These are phyloP conservation scores for Flaveria ramosissima DNA, from an alignment of 129 eudicot species.

Conservation along the genomic window DNA sequence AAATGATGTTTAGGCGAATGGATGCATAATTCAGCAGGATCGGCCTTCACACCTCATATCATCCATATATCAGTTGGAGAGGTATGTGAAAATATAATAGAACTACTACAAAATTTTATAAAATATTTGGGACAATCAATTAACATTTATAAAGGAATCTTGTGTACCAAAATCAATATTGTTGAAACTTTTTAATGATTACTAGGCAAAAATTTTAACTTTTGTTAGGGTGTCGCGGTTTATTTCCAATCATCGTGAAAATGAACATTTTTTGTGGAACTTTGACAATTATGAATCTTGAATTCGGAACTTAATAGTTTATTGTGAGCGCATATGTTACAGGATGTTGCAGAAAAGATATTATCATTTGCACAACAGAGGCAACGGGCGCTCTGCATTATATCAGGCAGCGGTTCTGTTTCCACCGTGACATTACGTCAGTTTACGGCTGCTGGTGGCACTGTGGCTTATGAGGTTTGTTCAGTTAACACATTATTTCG, in stretches of 20 bases:
- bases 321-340: slow-evolving; percentile 17
- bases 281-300: background rate
- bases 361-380: slow-evolving; percentile 78
- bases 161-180: background rate
- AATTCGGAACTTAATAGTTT: background rate
- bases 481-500: slow-evolving; percentile 8
- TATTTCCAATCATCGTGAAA: background rate
- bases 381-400: slow-evolving; percentile 79
- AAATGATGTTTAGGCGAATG: slow-evolving; percentile 67
- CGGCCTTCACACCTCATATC: slow-evolving; percentile 94
- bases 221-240: background rate
- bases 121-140: no score
- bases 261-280: background rate
- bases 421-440: slow-evolving; percentile 81
- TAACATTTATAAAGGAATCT: background rate
- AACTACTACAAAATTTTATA: background rate
- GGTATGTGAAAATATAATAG: slow-evolving; percentile 39
- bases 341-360: slow-evolving; percentile 81
- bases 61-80: slow-evolving; percentile 71
- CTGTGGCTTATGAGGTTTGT: slow-evolving; percentile 76
- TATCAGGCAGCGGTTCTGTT: slow-evolving; percentile 77
- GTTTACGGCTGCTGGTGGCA: slow-evolving; percentile 55
- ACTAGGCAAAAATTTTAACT: background rate
- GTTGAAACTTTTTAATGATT: background rate
- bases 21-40: slow-evolving; percentile 94